Evolutionary conservation across 2,329 filamentous ascomycete genomes (phyloP).

Genomic region (Fusarium nodosum): DNA sequence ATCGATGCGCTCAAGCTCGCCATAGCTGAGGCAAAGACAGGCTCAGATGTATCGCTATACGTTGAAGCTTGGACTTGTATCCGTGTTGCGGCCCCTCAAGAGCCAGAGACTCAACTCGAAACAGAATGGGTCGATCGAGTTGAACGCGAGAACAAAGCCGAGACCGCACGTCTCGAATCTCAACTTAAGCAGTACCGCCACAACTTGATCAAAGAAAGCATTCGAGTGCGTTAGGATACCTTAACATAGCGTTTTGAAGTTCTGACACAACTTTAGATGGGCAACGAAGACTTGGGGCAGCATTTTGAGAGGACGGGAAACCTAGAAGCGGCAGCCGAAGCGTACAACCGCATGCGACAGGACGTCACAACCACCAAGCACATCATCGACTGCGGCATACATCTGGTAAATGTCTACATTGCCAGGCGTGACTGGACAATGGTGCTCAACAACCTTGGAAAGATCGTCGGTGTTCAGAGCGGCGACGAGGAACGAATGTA

Average conservation of each 20-base stretch:
- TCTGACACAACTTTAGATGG: constrained; percentile 73
- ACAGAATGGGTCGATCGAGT: constrained; percentile 76
- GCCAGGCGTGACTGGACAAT: constrained; percentile 83
- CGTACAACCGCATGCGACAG: constrained; percentile 88
- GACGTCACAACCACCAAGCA: constrained; percentile 88
- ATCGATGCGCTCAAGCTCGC: constrained; percentile 86
- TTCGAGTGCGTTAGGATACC: constrained; percentile 69
- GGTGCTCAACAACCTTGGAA: constrained; percentile 71
- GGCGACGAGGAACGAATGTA: constrained; percentile 61
- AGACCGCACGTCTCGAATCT: constrained; percentile 81
- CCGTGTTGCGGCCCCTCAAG: constrained; percentile 71
- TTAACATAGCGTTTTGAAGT: constrained; percentile 9
- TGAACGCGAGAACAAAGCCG: constrained; percentile 74
- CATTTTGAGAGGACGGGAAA: constrained; percentile 86
- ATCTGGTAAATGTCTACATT: constrained; percentile 80
- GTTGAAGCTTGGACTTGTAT: constrained; percentile 76
- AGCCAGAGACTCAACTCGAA: constrained; percentile 70
- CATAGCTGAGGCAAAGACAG: constrained; percentile 79
- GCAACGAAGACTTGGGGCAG: constrained; percentile 89
- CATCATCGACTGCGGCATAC: constrained; percentile 83
- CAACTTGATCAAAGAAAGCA: constrained; percentile 97
- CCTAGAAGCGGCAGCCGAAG: constrained; percentile 77
- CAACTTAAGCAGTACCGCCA: constrained; percentile 96
- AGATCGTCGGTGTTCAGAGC: constrained; percentile 69
- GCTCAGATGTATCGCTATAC: constrained; percentile 81